These are phyloP conservation scores for Leavenworthia alabamica DNA, from an alignment of 345 rosid species.

Conservation along the genomic window DNA sequence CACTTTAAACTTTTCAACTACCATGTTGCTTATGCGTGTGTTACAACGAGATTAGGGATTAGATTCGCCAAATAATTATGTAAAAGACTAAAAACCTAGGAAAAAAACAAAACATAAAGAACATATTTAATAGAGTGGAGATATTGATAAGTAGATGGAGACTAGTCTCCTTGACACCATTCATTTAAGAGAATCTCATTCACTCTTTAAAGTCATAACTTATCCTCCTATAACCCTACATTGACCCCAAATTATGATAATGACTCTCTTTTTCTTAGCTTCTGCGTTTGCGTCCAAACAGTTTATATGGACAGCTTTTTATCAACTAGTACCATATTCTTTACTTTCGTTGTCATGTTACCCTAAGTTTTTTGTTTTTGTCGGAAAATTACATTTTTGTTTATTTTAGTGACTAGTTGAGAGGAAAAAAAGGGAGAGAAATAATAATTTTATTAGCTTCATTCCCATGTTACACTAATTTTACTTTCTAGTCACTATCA, in stretches of 20 bases:
- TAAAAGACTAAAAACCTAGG: neutral
- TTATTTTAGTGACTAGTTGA: constrained; percentile 7
- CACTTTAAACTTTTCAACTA: constrained; percentile 20
- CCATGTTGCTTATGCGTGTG: constrained; percentile 11
- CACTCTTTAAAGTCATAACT: constrained; percentile 32
- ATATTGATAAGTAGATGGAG: constrained; percentile 26
- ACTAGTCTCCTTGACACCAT: constrained; percentile 28
- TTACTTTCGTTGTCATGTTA: constrained; percentile 9
- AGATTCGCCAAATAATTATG: constrained; percentile 15
- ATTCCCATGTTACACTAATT: constrained; percentile 27
- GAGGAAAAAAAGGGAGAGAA: neutral
- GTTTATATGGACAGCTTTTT: neutral
- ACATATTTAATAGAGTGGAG: constrained; percentile 13
- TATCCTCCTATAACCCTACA: constrained; percentile 29
- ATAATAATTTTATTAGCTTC: neutral
- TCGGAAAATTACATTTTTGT: neutral
- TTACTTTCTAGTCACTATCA: too few species aligned
- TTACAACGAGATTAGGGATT: constrained; percentile 1
- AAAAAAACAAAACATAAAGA: neutral
- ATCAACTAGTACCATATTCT: neutral
- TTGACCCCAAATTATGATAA: constrained; percentile 25
- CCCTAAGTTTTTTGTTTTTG: neutral
- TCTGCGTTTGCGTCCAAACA: constrained; percentile 25
- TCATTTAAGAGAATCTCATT: constrained; percentile 35
- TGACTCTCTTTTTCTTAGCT: neutral